Conservation (phyloP, 177 flowering plant genomes). For the Vitis hybrid region DNA sequence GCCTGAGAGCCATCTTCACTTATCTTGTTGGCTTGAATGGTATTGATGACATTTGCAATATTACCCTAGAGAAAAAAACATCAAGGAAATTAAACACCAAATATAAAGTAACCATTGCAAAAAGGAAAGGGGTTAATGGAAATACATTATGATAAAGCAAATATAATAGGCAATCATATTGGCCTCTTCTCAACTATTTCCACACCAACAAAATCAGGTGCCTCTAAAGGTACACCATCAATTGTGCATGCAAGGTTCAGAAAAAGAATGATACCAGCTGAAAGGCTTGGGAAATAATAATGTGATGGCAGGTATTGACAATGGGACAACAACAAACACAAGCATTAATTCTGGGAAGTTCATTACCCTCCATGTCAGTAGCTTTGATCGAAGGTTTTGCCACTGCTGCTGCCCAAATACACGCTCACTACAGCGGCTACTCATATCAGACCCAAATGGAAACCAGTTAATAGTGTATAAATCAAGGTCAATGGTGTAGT, state of each 20-base stretch:
- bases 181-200: not conserved
- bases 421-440: conserved; percentile 81
- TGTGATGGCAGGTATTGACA: not conserved
- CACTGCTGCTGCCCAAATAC: conserved; percentile 79
- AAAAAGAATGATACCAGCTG: not conserved
- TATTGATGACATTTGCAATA: conserved; percentile 59
- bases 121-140: not conserved
- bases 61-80: conserved; percentile 52
- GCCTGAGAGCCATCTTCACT: conserved; percentile 62
- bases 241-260: not conserved
- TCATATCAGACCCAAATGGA: conserved; percentile 13
- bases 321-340: not conserved
- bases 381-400: conserved; percentile 63
- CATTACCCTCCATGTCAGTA: conserved; percentile 81
- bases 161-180: not conserved
- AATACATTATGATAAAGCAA: not conserved
- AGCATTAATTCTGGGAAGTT: not conserved
- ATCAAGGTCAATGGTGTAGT: not conserved
- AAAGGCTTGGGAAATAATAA: not conserved
- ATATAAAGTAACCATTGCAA: too few species aligned
- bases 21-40: conserved; percentile 68
- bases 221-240: not conserved
- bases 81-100: not conserved
- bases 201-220: not conserved
- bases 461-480: not conserved